Base-by-base conservation (phyloP, 1,139 yeast genomes). In the Blastobotrys niveus region DNA sequence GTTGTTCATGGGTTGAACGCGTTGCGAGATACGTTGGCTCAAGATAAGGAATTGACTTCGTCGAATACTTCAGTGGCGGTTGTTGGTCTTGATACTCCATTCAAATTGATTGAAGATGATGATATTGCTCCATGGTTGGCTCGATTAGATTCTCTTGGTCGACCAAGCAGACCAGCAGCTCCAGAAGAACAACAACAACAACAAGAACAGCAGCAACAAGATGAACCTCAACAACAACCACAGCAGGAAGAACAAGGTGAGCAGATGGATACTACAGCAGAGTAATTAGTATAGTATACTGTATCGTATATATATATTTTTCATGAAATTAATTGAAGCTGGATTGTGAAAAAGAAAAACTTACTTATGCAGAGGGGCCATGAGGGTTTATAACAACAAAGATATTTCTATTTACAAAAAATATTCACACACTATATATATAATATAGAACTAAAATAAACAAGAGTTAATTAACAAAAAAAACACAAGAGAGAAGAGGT, bases 1-100 rank as follows among this genome's bases (percentile, higher is more conserved):
- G 80, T 91, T 51, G 79, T 82, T 41, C 91, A 82, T 59, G 98
- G 95, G 3, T 80, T 93, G 57, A 82, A 82, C 57, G 95, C 98
- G 0, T 74, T 91, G 61, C 80, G 96, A 66, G 98, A 91, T 60
- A 89, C 98, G 0, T 73, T 91, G 55, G 81, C 93, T 14, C 96
- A 89, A 66, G 98, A 91, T 65, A 91, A 87, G 60, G 96, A 91
- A 63, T 76, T 91, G 63, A 87, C 82, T 32, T 70, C 74, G 46
- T 79, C 80, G 53, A 93, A 91, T 67, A 85, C 97, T 18, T 82
- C 95, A 8, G 86, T 91, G 54, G 91, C 95, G 44, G 77, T 88
- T 45, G 97, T 89, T 17, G 96, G 97, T 31, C 75, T 78, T 53
- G 95, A 81, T 55, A 72, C 75, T 40, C 74, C 77, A 3, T 88